These are phyloP conservation scores for Clonostachys rosea DNA, from an alignment of 2,329 filamentous ascomycete genomes.

Conservation along the genomic window DNA sequence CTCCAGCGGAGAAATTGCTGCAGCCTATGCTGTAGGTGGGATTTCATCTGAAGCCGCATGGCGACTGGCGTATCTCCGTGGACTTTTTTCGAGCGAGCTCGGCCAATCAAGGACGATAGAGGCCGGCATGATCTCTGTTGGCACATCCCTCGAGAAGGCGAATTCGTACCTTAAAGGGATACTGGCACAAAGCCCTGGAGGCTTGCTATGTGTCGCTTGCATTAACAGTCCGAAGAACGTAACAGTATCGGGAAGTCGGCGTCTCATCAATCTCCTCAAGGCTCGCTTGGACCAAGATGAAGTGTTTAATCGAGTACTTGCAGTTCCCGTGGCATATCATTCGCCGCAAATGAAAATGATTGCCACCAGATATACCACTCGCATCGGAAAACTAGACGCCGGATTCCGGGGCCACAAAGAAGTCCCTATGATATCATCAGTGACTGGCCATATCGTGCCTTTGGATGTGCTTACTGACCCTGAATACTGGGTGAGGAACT, in stretches of 20 bases:
- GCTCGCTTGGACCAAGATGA: background rate
- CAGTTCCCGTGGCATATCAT: slow-evolving; percentile 9
- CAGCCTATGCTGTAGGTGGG: slow-evolving; percentile 23
- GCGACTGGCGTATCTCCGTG: slow-evolving; percentile 13
- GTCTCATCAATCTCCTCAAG: slow-evolving; percentile 2
- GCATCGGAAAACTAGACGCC: background rate
- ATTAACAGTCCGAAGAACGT: slow-evolving; percentile 7
- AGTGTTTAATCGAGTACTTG: slow-evolving; percentile 8
- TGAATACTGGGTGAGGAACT: too few species aligned
- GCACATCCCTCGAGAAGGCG: too few species aligned
- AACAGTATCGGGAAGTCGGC: slow-evolving; percentile 5
- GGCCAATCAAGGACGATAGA: slow-evolving; percentile 12
- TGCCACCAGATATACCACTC: slow-evolving; percentile 10
- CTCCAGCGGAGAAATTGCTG: background rate
- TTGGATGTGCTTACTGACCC: too few species aligned
- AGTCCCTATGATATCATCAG: too few species aligned
- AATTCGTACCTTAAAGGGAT: too few species aligned
- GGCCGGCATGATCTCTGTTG: too few species aligned
- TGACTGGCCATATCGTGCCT: too few species aligned
- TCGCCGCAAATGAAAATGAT: slow-evolving; percentile 9
- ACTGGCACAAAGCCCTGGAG: background rate
- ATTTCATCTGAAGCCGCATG: slow-evolving; percentile 23
- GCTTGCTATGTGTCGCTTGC: slow-evolving; percentile 1
- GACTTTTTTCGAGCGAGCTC: slow-evolving; percentile 10
- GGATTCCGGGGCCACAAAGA: background rate